Evolutionary conservation across 768 basidiomycete species (phyloP).

Genomic region (Pleurotus djamor): DNA sequence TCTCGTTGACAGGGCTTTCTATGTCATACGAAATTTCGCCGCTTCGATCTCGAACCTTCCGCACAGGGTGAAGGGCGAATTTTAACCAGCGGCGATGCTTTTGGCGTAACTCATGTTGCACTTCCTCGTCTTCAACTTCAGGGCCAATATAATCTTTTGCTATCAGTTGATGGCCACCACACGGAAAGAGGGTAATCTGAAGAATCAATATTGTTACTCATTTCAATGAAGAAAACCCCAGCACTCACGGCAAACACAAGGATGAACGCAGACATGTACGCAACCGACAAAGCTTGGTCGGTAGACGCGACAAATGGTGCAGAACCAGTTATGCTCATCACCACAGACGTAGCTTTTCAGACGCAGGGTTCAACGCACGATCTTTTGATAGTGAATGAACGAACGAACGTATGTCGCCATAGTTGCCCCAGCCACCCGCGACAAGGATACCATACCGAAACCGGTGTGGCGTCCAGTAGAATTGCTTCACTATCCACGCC

Average conservation of each 20-base stretch:
- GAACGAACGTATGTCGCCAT: slow-evolving; percentile 66
- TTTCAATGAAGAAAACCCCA: background rate
- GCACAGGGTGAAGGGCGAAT: slow-evolving; percentile 14
- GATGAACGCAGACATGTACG: slow-evolving; percentile 62
- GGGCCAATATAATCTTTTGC: slow-evolving; percentile 65
- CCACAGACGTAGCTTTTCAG: slow-evolving; percentile 58
- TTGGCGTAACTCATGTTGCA: slow-evolving; percentile 39
- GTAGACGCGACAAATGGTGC: slow-evolving; percentile 57
- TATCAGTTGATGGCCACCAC: slow-evolving; percentile 54
- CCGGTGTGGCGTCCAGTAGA: slow-evolving; percentile 78
- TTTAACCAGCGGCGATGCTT: slow-evolving; percentile 27
- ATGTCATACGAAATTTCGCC: background rate
- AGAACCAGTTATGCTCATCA: slow-evolving; percentile 58
- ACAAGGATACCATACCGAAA: slow-evolving; percentile 71
- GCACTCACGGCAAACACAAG: slow-evolving; percentile 55
- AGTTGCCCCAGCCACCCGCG: slow-evolving; percentile 70
- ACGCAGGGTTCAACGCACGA: background rate
- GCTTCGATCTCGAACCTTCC: background rate
- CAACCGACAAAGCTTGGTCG: slow-evolving; percentile 63
- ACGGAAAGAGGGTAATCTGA: slow-evolving; percentile 64
- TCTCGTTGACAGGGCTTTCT: background rate
- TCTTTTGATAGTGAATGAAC: background rate
- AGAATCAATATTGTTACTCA: background rate
- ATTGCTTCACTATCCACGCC: slow-evolving; percentile 52
- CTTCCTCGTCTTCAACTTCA: slow-evolving; percentile 56